Percentiles rank a stretch among this genome's conserved stretches.
Conservation (phyloP, 1,284 basidiomycete genomes). For the Puccinia coronata region DNA sequence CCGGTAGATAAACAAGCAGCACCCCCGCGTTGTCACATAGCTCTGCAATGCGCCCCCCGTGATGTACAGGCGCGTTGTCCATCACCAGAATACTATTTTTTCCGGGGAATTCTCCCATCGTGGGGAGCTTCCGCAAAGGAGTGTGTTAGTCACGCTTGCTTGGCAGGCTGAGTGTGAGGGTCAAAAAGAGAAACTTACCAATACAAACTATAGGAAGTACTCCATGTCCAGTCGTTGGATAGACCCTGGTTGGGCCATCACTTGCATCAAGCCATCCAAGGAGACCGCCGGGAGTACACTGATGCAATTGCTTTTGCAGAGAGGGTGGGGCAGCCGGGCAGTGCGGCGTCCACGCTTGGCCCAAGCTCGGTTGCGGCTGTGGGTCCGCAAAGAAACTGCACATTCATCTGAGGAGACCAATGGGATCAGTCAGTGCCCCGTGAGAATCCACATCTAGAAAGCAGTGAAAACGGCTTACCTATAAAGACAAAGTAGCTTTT, state of each 20-base stretch:
- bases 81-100: constrained; percentile 3
- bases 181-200: background rate
- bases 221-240: background rate
- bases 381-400: background rate
- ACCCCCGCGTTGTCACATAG: background rate
- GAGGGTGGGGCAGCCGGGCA: background rate
- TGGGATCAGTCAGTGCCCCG: too few relatives aligned
- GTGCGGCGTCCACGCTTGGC: background rate
- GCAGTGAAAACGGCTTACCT: background rate
- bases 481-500: background rate
- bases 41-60: background rate
- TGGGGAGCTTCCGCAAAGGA: background rate
- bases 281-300: background rate
- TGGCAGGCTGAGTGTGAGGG: background rate
- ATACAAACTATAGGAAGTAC: background rate
- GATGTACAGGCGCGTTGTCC: background rate
- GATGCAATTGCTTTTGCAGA: background rate
- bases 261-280: background rate
- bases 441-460: background rate
- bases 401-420: background rate
- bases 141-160: too few relatives aligned
- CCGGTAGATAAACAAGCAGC: background rate
- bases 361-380: background rate
- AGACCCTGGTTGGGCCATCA: background rate
- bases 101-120: background rate